A percentile compares a stretch with the other conserved stretches of the same genome.
Conservation (phyloP, 1,139 yeast genomes). For the Debaryomyces sp. region DNA sequence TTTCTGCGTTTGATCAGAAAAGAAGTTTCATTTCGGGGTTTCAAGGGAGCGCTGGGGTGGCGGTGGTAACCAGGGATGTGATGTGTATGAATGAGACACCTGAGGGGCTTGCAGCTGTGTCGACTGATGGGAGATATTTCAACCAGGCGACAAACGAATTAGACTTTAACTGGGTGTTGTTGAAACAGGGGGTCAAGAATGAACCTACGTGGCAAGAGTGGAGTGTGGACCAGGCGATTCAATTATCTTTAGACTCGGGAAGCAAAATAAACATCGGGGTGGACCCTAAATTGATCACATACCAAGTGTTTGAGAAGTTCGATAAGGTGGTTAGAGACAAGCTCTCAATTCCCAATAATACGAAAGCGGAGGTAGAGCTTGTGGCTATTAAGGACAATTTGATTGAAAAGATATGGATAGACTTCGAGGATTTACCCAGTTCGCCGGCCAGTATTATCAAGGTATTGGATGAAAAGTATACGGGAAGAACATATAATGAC, state of each 20-base stretch:
- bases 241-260: slow-evolving; percentile 48
- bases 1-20: slow-evolving; percentile 76
- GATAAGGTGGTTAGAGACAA: slow-evolving; percentile 24
- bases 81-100: slow-evolving; percentile 57
- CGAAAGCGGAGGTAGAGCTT: slow-evolving; percentile 54
- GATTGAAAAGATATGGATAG: slow-evolving; percentile 74
- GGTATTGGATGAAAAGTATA: slow-evolving; percentile 44
- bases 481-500: slow-evolving; percentile 49
- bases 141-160: slow-evolving; percentile 87
- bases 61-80: slow-evolving; percentile 76
- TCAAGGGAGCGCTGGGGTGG: slow-evolving; percentile 95
- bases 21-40: slow-evolving; percentile 86
- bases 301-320: slow-evolving; percentile 35
- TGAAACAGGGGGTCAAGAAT: slow-evolving; percentile 77
- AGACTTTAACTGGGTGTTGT: slow-evolving; percentile 83
- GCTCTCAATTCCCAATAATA: slow-evolving; percentile 17
- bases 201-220: slow-evolving; percentile 90
- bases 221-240: slow-evolving; percentile 66
- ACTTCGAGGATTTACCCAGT: slow-evolving; percentile 52
- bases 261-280: slow-evolving; percentile 45
- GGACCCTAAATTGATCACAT: slow-evolving; percentile 69
- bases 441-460: slow-evolving; percentile 46
- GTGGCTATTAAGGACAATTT: slow-evolving; percentile 70
- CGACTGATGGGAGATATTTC: slow-evolving; percentile 96
- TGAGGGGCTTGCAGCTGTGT: slow-evolving; percentile 75